Percentiles rank a stretch among this genome's conserved stretches.
These are phyloP conservation scores for Euphorbia schlechtendalii DNA, from an alignment of 441 rosid genomes.

Conservation along the genomic window DNA sequence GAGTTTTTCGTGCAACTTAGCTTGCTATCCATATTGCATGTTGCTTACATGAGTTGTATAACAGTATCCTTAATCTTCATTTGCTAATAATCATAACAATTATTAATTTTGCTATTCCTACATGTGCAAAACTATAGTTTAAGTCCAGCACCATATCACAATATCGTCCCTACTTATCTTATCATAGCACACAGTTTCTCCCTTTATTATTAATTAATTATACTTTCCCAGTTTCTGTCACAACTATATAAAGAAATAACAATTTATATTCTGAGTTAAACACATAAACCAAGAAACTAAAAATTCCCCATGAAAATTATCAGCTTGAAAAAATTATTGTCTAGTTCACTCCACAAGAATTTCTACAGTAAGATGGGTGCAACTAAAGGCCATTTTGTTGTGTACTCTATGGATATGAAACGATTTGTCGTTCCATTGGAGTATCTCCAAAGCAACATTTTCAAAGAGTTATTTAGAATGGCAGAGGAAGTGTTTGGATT, in stretches of 20 bases:
- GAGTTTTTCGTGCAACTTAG: too few relatives aligned
- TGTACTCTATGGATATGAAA: slow-evolving; percentile 10
- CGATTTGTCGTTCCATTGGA: slow-evolving; percentile 10
- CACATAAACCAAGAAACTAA: not conserved
- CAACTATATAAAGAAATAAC: not conserved
- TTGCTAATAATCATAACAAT: too few relatives aligned
- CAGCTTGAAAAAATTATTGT: not conserved
- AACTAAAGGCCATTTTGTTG: slow-evolving; percentile 3
- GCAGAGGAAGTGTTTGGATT: slow-evolving; percentile 14
- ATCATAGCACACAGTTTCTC: not conserved
- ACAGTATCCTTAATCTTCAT: too few relatives aligned
- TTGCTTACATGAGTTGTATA: too few relatives aligned
- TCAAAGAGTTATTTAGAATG: slow-evolving; percentile 7
- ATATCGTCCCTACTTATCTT: not conserved
- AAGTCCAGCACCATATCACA: too few relatives aligned
- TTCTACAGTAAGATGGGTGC: not conserved
- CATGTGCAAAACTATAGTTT: too few relatives aligned
- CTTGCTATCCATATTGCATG: too few relatives aligned
- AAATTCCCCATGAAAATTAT: not conserved
- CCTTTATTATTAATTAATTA: not conserved
- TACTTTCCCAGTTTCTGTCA: not conserved
- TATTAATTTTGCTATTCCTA: too few relatives aligned
- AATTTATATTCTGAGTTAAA: not conserved
- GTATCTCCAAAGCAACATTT: slow-evolving; percentile 10
- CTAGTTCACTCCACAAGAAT: not conserved